phyloP scores from a whole-genome alignment of 176 grass and related monocot species.

The Musa beccarii region DNA sequence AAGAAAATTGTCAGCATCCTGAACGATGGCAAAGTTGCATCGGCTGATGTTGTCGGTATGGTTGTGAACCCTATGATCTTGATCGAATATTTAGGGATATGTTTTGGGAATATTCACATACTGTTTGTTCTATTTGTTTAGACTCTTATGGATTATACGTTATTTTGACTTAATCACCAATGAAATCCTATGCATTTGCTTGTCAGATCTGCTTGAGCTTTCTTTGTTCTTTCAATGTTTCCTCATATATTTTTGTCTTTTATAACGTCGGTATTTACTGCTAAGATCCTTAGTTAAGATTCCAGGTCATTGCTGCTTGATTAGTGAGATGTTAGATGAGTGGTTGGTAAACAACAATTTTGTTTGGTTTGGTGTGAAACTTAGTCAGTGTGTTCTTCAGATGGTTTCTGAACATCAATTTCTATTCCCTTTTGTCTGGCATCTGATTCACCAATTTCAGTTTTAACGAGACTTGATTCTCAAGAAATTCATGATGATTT shows the following conservation, averaged over 20 bases:
- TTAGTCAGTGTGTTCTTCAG: neutral
- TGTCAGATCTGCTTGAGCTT: neutral
- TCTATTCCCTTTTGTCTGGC: too few relatives aligned
- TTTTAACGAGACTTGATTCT: neutral
- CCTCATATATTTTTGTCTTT: too few relatives aligned
- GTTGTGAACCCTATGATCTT: neutral
- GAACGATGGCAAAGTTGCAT: conserved; percentile 69
- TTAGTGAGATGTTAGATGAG: neutral
- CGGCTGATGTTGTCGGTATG: conserved; percentile 65
- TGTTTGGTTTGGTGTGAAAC: neutral
- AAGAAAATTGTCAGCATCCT: conserved; percentile 80
- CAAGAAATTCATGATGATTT: neutral
- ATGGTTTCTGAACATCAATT: neutral
- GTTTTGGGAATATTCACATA: neutral
- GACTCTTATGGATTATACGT: neutral
- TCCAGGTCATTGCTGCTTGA: neutral
- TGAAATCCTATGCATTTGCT: neutral
- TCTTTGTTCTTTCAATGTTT: too few relatives aligned
- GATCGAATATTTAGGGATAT: neutral
- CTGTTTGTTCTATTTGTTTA: neutral
- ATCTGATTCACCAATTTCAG: neutral
- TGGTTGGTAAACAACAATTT: neutral
- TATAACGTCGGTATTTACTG: neutral
- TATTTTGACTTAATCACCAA: neutral
- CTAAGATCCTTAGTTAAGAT: neutral